Percentiles rank a stretch among this genome's conserved stretches.
Evolutionary conservation across 805 yeast genomes (phyloP).

Genomic region (Cyberlindnera mrakii): DNA sequence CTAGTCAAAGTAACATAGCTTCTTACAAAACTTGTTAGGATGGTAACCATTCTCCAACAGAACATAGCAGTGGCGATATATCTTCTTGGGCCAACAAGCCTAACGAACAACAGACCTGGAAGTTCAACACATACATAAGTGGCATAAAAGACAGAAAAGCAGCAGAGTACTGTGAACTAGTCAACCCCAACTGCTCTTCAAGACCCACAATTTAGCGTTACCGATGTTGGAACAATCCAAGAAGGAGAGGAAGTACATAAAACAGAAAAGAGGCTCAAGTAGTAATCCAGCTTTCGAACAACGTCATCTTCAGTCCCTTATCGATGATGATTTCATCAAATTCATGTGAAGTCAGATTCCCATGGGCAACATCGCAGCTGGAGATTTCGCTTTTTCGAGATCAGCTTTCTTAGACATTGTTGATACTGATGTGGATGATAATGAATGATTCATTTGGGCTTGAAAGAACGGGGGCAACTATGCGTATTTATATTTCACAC

Average conservation of each 20-base stretch:
- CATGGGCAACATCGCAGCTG: too few species aligned
- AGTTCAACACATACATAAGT: slow-evolving; percentile 27
- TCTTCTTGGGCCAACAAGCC: slow-evolving; percentile 3
- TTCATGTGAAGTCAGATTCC: too few species aligned
- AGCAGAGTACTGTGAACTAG: slow-evolving; percentile 25
- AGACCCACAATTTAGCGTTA: slow-evolving; percentile 40
- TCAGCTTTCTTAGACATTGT: too few species aligned
- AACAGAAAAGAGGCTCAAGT: slow-evolving; percentile 26
- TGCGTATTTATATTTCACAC: too few species aligned
- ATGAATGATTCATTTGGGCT: too few species aligned
- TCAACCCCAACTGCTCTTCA: slow-evolving; percentile 23
- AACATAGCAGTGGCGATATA: not conserved
- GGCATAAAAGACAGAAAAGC: slow-evolving; percentile 31
- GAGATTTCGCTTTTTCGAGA: too few species aligned
- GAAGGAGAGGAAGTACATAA: slow-evolving; percentile 28
- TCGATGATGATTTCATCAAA: too few species aligned
- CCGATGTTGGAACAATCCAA: slow-evolving; percentile 25
- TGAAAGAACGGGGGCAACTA: too few species aligned
- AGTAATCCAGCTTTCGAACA: slow-evolving; percentile 23
- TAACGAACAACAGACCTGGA: slow-evolving; percentile 3
- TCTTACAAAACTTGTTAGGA: slow-evolving; percentile 28
- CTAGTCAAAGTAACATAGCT: slow-evolving; percentile 31
- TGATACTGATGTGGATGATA: too few species aligned
- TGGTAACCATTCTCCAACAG: slow-evolving; percentile 23
- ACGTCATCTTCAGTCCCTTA: too few species aligned